Evolutionary conservation across 768 basidiomycete species (phyloP), one percentile per base, ranked within the genome.

Genomic region (Pleurotus citrinopileatus): DNA sequence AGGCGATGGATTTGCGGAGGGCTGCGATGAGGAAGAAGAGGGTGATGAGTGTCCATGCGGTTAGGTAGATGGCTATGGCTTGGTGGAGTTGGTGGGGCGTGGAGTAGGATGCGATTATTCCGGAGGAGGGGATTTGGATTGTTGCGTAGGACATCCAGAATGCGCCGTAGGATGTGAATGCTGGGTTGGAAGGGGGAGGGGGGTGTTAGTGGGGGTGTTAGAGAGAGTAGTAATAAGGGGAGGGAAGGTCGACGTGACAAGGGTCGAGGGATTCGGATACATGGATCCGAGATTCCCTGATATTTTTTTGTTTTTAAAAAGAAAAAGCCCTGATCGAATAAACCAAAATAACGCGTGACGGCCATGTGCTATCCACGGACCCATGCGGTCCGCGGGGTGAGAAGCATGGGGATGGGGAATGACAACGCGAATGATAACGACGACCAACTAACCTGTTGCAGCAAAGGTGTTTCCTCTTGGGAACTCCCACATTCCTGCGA

Each of bases 401-500:
- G 17, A 3, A 17, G 20, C 8, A n/a, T 22, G 3, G 6, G 15
- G 17, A 34, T 8, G 8, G 48, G 15, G 15, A 17, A n/a, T 32
- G 10, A 25, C 22, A 22, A 38, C 19, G 17, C 2, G 43, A 15
- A 12, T n/a, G n/a, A n/a, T n/a, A n/a, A n/a, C n/a, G n/a, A n/a
- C n/a, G n/a, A n/a, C n/a, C n/a, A 15, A 73, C 79, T 56, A 45
- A 85, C 86, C 82, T 2, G 86, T 86, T 0, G 84, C 85, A 48
- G 80, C 82, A 50, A 87, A 88, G 2, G 74, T 72, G 56, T 88
- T 86, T 0, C 83, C 83, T 26, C 78, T 69, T 1, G 79, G 75
- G 57, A 82, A 79, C 65, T 83, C 81, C 89, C 88, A 91, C 83
- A 91, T 89, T 42, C 91, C 91, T 2, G 89, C 90, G 23, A 91